Percentiles rank a stretch among this genome's conserved stretches.
These are phyloP conservation scores for Carpinus viminea DNA, from an alignment of 306 rosid species.

Conservation along the genomic window DNA sequence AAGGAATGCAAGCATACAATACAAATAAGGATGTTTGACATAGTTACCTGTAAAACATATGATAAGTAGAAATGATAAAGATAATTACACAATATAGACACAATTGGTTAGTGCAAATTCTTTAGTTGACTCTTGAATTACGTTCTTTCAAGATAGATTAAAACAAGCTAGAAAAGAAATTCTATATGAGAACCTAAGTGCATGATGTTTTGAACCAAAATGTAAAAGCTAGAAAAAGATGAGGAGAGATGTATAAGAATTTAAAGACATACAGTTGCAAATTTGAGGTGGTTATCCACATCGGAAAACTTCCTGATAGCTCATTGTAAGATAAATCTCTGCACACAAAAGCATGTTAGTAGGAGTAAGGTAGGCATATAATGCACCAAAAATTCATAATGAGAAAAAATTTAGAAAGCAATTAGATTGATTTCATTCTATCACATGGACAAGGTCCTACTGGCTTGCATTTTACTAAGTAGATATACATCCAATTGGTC, in stretches of 20 bases:
- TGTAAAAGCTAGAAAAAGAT: not conserved
- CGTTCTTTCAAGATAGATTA: not conserved
- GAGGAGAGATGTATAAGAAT: not conserved
- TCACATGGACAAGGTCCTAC: not conserved
- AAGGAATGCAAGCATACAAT: not conserved
- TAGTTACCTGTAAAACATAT: not conserved
- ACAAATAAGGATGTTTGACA: not conserved
- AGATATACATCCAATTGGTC: not conserved
- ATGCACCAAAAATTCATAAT: too few species aligned
- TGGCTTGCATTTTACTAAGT: not conserved
- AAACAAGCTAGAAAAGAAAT: not conserved
- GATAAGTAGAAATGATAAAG: not conserved
- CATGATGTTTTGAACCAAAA: not conserved
- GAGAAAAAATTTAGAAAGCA: not conserved
- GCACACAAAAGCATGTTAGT: not conserved
- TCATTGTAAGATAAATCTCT: slow-evolving; percentile 37
- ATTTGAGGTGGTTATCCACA: slow-evolving; percentile 10
- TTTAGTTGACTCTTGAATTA: not conserved
- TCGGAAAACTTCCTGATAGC: slow-evolving; percentile 22
- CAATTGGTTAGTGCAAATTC: not conserved
- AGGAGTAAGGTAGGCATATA: not conserved
- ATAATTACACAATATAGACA: not conserved
- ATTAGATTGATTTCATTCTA: not conserved
- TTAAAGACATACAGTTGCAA: slow-evolving; percentile 20
- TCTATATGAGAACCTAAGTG: not conserved